Evolutionary conservation across 2,329 filamentous ascomycete species (phyloP), one percentile per base, ranked within the genome.

Genomic region (Exophiala alcalophila): DNA sequence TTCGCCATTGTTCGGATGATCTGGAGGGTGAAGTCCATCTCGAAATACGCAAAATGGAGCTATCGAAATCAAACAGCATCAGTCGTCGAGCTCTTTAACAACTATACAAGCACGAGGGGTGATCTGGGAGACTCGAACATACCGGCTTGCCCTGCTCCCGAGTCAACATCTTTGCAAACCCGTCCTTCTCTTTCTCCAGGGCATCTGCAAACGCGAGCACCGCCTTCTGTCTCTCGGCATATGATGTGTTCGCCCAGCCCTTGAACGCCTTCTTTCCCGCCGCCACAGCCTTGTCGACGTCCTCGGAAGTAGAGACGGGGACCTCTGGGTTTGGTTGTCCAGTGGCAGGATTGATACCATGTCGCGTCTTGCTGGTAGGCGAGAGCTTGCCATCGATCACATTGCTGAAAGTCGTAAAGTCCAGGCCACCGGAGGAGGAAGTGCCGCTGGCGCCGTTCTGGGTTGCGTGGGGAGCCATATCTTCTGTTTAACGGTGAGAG

Each of bases 271-370:
- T 61, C 48, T 67, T 65, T 5, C 69, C 74, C 5, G 69, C 67
- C 3, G 59, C 59, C 12, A 78, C 70, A 6, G 74, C 74, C 24
- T 60, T 61, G 46, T 78, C 68, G 30, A 78, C 60, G 47, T 78
- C 74, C 26, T 67, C 57, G 25, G 62, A 61, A 1, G 66, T 71
- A 4, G 65, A 66, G 23, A 77, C 59, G 0, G 74, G 74, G 0
- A 77, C 74, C 9, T 69, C 66, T 16, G 71, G 69, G 34, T 74
- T 71, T 15, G 70, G 60, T 48, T 72, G 60, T 14, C 66, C 61
- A 6, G 69, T 76, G 3, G 73, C 61, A 1, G 75, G 75, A 57
- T 78, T 77, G 53, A 76, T 61, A 28, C 68, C 65, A 55, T 69
- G 67, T 39, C 72, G 68, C 9, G 67, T 73, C 40, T 66, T 57